phyloP scores from a whole-genome alignment of 2,329 filamentous ascomycete genomes.

The Hypoxylon rubiginosum region DNA sequence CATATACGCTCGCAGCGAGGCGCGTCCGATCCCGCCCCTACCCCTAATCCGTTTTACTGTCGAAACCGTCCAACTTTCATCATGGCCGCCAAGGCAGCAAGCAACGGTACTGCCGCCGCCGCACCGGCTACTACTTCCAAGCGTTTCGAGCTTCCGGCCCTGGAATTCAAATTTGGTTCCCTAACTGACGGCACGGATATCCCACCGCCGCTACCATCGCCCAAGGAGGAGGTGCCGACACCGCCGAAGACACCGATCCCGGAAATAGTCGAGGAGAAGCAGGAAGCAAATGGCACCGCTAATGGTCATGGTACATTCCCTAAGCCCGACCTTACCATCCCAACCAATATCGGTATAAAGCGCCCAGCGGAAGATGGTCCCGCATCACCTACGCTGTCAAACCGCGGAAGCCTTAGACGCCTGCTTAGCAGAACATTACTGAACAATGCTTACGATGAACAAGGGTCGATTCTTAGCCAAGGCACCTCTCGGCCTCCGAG shows the following conservation, averaged over 20 bases:
- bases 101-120: conserved; percentile 40
- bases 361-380: conserved; percentile 65
- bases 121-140: conserved; percentile 43
- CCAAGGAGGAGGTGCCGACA: conserved; percentile 61
- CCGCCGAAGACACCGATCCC: conserved; percentile 56
- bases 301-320: conserved; percentile 60
- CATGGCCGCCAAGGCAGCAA: conserved; percentile 44
- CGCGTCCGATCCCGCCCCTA: conserved; percentile 18
- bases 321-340: conserved; percentile 48
- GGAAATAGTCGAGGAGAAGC: conserved; percentile 45
- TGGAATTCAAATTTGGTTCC: conserved; percentile 70
- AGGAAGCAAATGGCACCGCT: conserved; percentile 47
- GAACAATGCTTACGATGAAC: conserved; percentile 65
- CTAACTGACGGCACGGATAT: conserved; percentile 73
- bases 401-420: conserved; percentile 69
- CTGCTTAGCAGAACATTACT: conserved; percentile 69
- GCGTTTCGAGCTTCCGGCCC: conserved; percentile 69
- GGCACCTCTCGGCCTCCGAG: conserved; percentile 62
- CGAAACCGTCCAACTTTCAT: conserved; percentile 23
- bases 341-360: conserved; percentile 59
- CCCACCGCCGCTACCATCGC: conserved; percentile 69
- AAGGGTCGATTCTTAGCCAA: conserved; percentile 55
- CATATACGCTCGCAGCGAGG: conserved; percentile 23
- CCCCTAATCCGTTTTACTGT: conserved; percentile 20
- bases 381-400: conserved; percentile 65